Evolutionary conservation across 768 basidiomycete species (phyloP), one percentile per base, ranked within the genome.

Genomic region (Gloeostereum incarnatum): DNA sequence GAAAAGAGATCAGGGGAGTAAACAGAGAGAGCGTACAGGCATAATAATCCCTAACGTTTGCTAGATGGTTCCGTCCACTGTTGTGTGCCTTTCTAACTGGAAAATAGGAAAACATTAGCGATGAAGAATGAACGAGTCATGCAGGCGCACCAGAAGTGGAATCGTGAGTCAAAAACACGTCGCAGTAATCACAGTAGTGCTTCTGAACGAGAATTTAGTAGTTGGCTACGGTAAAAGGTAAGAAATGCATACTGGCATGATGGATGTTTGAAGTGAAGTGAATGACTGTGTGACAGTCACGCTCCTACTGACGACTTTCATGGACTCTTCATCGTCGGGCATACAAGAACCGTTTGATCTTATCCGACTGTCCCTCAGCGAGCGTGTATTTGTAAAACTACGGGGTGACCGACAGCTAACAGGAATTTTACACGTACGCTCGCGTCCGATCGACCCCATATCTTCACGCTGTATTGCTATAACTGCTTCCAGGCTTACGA

Each of bases 401-500:
- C 68, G 96, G 49, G 96, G 96, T 14, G 94, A 98, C 56, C 71
- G 96, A 35, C 85, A 96, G 50, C 65, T 99, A 31, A 78, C 82
- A 3, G 94, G 94, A 7, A 78, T 94, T 47, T 66, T 99, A 32
- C 94, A 99, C 64, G 96, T 94, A 53, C 34, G 86, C 57, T 34
- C 42, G 20, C 33, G 30, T 31, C 16, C 18, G 39, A 19, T 25
- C 36, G 22, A 40, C 33, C 45, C 42, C 39, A 26, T 41, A 18
- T 46, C 19, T 43, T 39, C 41, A 36, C 31, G 46, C 43, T 20
- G 41, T 36, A 36, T 44, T 48, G 9, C n/a, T n/a, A n/a, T n/a
- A n/a, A n/a, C n/a, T n/a, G n/a, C n/a, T n/a, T n/a, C n/a, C 52
- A 99, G 96, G 96, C 96, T 16, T 98, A 98, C 53, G 96, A 99